These are phyloP conservation scores for Acanthamoeba healyi DNA, from an alignment of 208 protist genomes.

Conservation along the genomic window DNA sequence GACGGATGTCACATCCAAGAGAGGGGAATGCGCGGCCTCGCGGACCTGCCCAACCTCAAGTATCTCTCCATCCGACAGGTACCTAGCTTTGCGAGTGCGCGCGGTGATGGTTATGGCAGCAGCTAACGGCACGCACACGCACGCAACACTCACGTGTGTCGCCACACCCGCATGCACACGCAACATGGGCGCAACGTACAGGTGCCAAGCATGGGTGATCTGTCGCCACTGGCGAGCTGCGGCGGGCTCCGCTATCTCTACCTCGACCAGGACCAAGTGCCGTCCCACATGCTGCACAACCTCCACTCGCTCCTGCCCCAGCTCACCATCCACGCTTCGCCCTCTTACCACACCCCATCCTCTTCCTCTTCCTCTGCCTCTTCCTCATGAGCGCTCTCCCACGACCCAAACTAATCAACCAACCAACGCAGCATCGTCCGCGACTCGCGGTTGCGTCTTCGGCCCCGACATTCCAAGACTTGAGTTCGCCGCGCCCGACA, in stretches of 20 bases:
- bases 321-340: background rate
- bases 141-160: background rate
- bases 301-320: background rate
- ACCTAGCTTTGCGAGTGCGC: too few species aligned
- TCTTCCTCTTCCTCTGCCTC: too few species aligned
- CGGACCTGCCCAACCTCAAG: background rate
- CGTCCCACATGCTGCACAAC: background rate
- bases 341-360: too few species aligned
- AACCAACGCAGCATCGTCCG: too few species aligned
- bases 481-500: too few species aligned
- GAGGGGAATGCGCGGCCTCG: background rate
- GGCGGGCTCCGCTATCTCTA: background rate
- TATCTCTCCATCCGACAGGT: slow-evolving; percentile 19
- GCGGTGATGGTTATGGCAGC: too few species aligned
- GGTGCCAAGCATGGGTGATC: background rate
- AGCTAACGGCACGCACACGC: too few species aligned
- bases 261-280: slow-evolving; percentile 8
- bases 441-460: too few species aligned
- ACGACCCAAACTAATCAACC: too few species aligned
- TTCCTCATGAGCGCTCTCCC: too few species aligned
- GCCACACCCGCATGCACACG: background rate
- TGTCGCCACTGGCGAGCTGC: background rate
- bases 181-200: background rate
- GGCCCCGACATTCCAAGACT: too few species aligned
- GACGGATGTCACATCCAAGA: background rate